Evolutionary conservation across 176 grass and related monocot species (phyloP).

Genomic region (Microstegium vimineum): DNA sequence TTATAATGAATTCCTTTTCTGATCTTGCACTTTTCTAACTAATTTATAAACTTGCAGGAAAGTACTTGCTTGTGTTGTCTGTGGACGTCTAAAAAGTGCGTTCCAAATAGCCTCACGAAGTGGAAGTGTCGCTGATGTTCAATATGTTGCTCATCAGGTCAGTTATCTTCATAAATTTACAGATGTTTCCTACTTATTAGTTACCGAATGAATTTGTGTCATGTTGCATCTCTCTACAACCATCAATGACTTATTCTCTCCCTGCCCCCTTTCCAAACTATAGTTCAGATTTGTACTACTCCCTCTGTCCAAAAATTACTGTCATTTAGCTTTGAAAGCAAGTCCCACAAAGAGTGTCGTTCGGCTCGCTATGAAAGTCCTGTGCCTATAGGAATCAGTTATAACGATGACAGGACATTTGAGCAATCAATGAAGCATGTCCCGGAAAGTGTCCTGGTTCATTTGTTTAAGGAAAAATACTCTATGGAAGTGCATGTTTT

Average conservation of each 20-base stretch:
- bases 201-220: slow-evolving; percentile 1
- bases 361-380: too few species aligned
- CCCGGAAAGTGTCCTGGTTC: too few species aligned
- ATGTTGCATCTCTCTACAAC: slow-evolving; percentile 6
- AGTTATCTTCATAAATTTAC: slow-evolving; percentile 17
- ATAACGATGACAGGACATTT: too few species aligned
- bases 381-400: too few species aligned
- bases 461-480: too few species aligned
- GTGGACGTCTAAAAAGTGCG: slow-evolving; percentile 88
- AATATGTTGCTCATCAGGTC: slow-evolving; percentile 99
- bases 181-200: slow-evolving; percentile 12
- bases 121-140: slow-evolving; percentile 95
- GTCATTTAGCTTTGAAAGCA: background rate
- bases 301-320: background rate
- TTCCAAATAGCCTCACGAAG: slow-evolving; percentile 94
- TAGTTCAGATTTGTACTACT: background rate
- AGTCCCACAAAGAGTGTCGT: background rate
- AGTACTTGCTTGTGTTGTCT: slow-evolving; percentile 92
- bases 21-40: slow-evolving; percentile 12
- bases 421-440: too few species aligned
- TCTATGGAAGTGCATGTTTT: too few species aligned
- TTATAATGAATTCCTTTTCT: background rate
- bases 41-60: slow-evolving; percentile 60
- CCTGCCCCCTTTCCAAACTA: background rate
- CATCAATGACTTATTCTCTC: background rate